Evolutionary conservation across 768 basidiomycete genomes (phyloP), one percentile per base, ranked within the genome.

Genomic region (Mrakia hoshinonis): DNA sequence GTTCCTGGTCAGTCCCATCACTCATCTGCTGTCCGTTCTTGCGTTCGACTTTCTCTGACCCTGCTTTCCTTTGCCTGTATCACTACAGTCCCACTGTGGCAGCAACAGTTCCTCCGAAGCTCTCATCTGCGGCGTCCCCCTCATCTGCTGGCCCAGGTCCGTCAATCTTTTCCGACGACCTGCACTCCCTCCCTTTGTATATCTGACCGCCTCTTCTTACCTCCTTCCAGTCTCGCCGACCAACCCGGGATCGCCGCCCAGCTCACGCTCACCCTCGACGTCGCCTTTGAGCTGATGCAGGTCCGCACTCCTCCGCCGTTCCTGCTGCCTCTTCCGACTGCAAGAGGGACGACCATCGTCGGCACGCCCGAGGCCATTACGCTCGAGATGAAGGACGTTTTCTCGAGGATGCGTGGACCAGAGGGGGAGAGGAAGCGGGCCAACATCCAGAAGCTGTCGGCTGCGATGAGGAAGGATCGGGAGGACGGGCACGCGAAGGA

Each of bases 121-220:
- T 1, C 58, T 60, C 58, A 34, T 60, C 58, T 60, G 29, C 34
- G 58, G 58, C 24, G 58, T 60, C 58, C 58, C 58, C 22, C 20
- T 60, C 22, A 12, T 31, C 51, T 52, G 51, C 51, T 52, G 51
- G 51, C 51, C 51, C n/a, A 20, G 18, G 51, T 52, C 10, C 15
- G 51, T 52, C n/a, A 22, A n/a, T n/a, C n/a, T 47, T 47, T 47
- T 47, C 46, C 46, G n/a, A 22, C n/a, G 7, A 15, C 29, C 34
- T 12, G 3, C 29, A 15, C 26, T 34, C 36, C 29, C 15, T 31
- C 29, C 22, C 58, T 7, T 60, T 31, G 29, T 60, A 26, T 29
- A 12, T n/a, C 29, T 31, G 29, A 12, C 29, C 18, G 10, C 51
- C 29, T 26, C 51, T 60, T 34, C 29, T 34, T 10, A 15, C 29